Evolutionary conservation across 306 rosid species (phyloP).

Genomic region (Castanospermum australe): DNA sequence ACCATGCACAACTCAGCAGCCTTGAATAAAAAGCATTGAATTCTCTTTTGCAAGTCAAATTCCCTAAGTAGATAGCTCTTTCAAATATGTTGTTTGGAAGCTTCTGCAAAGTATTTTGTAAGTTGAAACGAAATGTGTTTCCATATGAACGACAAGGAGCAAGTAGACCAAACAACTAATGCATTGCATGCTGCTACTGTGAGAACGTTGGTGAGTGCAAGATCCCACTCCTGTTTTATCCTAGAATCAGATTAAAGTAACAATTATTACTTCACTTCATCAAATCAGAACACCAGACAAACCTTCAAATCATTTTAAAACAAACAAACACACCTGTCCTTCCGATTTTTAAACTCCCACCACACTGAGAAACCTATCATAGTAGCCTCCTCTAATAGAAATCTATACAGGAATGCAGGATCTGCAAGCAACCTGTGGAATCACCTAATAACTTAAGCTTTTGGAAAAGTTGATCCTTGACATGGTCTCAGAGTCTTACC

Average conservation of each 20-base stretch:
- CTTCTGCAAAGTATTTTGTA: conserved; percentile 97
- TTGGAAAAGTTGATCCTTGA: no score
- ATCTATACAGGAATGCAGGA: conserved; percentile 82
- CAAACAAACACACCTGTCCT: conserved; percentile 65
- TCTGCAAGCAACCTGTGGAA: conserved; percentile 92
- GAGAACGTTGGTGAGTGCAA: conserved; percentile 89
- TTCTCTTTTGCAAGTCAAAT: conserved; percentile 84
- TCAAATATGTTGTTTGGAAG: conserved; percentile 98
- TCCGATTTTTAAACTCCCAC: conserved; percentile 94
- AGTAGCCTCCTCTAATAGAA: conserved; percentile 82
- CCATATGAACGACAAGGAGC: conserved; percentile 99
- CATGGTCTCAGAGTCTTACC: no score
- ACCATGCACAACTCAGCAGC: conserved; percentile 99
- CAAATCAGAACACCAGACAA: conserved; percentile 10
- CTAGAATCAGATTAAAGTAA: conserved; percentile 44
- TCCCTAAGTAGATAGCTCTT: conserved; percentile 90
- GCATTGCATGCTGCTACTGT: conserved; percentile 97
- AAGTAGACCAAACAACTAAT: conserved; percentile 94
- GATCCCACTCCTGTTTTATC: conserved; percentile 98
- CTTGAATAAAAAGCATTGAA: conserved; percentile 88
- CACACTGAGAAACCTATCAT: conserved; percentile 82
- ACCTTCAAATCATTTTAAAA: conserved; percentile 13
- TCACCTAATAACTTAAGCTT: no score
- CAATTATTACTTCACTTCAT: conserved; percentile 20
- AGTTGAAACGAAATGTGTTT: conserved; percentile 83